phyloP scores from a whole-genome alignment of 768 basidiomycete species.

The Clavaria fumosa region DNA sequence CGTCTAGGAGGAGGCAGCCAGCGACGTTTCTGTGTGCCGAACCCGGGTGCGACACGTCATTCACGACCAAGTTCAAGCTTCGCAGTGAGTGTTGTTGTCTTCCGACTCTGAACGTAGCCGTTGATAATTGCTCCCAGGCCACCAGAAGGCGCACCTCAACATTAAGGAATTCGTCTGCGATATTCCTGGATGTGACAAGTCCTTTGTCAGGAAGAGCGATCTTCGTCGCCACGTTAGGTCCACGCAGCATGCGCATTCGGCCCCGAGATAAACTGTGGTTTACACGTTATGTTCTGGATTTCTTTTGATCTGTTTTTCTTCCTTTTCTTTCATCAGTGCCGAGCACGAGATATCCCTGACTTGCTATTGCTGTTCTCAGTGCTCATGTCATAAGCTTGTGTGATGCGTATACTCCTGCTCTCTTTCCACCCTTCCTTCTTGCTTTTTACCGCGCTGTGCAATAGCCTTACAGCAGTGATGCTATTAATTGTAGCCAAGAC shows the following conservation, averaged over 20 bases:
- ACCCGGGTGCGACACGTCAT: neutral
- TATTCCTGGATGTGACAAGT: neutral
- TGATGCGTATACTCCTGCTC: neutral
- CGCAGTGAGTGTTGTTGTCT: neutral
- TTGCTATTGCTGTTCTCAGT: neutral
- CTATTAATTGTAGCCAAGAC: too few species aligned
- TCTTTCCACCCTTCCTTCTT: neutral
- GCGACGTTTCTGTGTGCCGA: neutral
- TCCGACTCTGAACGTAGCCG: neutral
- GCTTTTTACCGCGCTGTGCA: too few species aligned
- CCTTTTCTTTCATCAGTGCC: too few species aligned
- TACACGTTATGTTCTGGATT: neutral
- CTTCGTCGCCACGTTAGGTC: neutral
- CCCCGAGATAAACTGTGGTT: neutral
- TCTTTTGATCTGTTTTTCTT: neutral
- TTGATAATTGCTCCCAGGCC: neutral
- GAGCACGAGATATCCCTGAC: too few species aligned
- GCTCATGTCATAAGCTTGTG: neutral
- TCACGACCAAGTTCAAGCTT: neutral
- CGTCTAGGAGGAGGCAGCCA: neutral
- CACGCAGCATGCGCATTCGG: neutral
- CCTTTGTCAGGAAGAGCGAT: neutral
- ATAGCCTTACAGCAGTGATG: too few species aligned
- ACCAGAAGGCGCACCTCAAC: neutral
- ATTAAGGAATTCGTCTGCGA: neutral